A percentile compares a stretch with the other conserved stretches of the same genome.
Evolutionary conservation across 2,329 filamentous ascomycete genomes (phyloP).

Genomic region (Shiraia bambusicola): DNA sequence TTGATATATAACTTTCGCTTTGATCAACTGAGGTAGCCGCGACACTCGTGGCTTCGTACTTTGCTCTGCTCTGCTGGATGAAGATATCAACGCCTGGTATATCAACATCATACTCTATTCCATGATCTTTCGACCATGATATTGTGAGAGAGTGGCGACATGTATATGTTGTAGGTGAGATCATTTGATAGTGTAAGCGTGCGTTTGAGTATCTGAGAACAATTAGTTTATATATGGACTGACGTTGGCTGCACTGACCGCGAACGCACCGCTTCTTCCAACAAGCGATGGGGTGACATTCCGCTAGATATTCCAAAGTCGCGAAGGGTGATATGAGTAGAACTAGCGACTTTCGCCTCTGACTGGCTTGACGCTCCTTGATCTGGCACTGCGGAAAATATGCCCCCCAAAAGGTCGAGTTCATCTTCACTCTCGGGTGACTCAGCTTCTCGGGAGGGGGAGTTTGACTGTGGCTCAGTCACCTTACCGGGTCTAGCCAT

Average conservation of each 20-base stretch:
- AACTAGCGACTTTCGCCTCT: slow-evolving; percentile 27
- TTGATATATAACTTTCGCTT: slow-evolving; percentile 84
- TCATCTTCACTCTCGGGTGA: slow-evolving; percentile 52
- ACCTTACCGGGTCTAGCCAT: background rate
- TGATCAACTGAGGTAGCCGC: slow-evolving; percentile 76
- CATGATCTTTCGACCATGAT: slow-evolving; percentile 75
- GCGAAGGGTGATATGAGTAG: slow-evolving; percentile 63
- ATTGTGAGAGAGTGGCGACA: slow-evolving; percentile 75
- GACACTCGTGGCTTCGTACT: slow-evolving; percentile 71
- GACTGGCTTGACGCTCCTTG: slow-evolving; percentile 43
- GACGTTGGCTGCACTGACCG: slow-evolving; percentile 52
- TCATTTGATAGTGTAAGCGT: slow-evolving; percentile 65
- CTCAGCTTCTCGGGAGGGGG: slow-evolving; percentile 1
- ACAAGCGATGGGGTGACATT: slow-evolving; percentile 69
- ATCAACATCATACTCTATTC: slow-evolving; percentile 48
- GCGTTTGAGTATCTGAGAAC: slow-evolving; percentile 65
- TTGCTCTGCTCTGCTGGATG: slow-evolving; percentile 52
- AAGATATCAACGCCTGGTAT: slow-evolving; percentile 48
- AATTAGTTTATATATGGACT: slow-evolving; percentile 1
- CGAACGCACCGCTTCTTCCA: slow-evolving; percentile 87
- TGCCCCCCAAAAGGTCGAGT: slow-evolving; percentile 57
- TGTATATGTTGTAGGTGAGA: slow-evolving; percentile 74
- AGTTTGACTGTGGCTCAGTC: background rate
- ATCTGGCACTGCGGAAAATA: slow-evolving; percentile 55
- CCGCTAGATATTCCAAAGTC: slow-evolving; percentile 86